Base-by-base conservation (phyloP, 2,329 filamentous ascomycete species). In the Bipolaris victoriae region DNA sequence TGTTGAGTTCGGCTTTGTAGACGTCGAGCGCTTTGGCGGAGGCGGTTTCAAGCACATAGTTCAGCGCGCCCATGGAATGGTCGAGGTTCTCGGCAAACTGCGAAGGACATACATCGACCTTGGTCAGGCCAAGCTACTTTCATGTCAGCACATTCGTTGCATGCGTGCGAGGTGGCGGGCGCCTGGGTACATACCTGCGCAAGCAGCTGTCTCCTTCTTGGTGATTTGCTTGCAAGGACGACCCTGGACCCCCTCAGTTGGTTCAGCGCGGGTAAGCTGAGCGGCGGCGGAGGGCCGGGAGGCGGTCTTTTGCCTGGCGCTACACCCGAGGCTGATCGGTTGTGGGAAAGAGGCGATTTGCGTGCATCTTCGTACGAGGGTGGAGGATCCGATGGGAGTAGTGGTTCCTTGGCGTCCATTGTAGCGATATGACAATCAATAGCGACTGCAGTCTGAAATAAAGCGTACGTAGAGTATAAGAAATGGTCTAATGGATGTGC, bases 41-140 rank as follows among this genome's bases (percentile, higher is more conserved):
- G 3, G 94, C 94, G 1, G 95, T 99, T 55, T 88, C 87, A 13
- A 93, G 83, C 18, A 97, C 95, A 80, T 99, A 99, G 79, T 96
- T 92, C 75, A 91, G 90, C 1, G 95, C 91, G 0, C 88, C 86
- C 57, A 94, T 84, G 2, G 97, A 96, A 76, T 98, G 97, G 68
- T 91, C 85, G 52, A 97, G 85, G 79, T 98, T 85, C 80, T 99
- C 95, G 50, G 91, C 89, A 63, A 91, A 88, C 52, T 84, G 88
- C 40, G 92, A 97, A 15, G 95, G 92, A 59, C 89, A 84, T 70
- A 97, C 86, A 78, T 98, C 93, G 71, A 97, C 78, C 71, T 92
- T 88, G 2, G 82, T 84, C 10, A 98, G 85, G 64, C 93, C 92
- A 58, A 97, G 84, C 84, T 93, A 75, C 3, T 15, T 11, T 16